These are phyloP conservation scores for Didymella glomerata DNA, from an alignment of 2,329 filamentous ascomycete species.

Conservation along the genomic window DNA sequence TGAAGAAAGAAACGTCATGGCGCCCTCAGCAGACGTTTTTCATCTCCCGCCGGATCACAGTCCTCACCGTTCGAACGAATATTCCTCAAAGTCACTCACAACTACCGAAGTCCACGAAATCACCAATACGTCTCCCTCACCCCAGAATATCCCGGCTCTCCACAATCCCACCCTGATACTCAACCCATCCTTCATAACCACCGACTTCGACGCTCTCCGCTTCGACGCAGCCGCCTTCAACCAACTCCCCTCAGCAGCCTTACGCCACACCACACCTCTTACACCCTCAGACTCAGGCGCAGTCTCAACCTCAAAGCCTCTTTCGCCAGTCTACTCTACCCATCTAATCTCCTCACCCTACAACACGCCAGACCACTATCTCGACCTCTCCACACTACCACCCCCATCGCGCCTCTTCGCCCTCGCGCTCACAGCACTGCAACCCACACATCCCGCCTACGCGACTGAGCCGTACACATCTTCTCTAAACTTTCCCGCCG, in stretches of 20 bases:
- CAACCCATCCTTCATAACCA: slow-evolving; percentile 36
- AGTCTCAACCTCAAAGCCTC: not conserved
- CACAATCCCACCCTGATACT: slow-evolving; percentile 24
- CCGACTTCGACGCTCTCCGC: slow-evolving; percentile 44
- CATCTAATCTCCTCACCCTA: slow-evolving; percentile 79
- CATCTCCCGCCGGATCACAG: not conserved
- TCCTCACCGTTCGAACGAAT: not conserved
- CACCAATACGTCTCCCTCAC: not conserved
- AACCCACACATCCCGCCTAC: slow-evolving; percentile 72
- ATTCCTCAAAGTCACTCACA: not conserved
- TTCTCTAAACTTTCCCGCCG: slow-evolving; percentile 78
- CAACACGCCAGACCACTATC: slow-evolving; percentile 71
- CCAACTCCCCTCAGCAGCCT: slow-evolving; percentile 30
- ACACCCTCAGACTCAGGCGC: not conserved
- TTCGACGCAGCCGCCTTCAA: slow-evolving; percentile 46
- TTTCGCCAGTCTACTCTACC: slow-evolving; percentile 30
- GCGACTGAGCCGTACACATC: slow-evolving; percentile 76
- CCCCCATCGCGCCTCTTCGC: slow-evolving; percentile 74
- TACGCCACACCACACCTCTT: not conserved
- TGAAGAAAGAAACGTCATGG: slow-evolving; percentile 4
- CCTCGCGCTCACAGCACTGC: slow-evolving; percentile 71
- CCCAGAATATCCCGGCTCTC: not conserved
- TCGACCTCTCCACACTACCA: slow-evolving; percentile 74
- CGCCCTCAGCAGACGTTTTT: not conserved
- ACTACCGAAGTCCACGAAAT: slow-evolving; percentile 1